Evolutionary conservation across 2,329 filamentous ascomycete genomes (phyloP).

Genomic region (Colletotrichum sp.): DNA sequence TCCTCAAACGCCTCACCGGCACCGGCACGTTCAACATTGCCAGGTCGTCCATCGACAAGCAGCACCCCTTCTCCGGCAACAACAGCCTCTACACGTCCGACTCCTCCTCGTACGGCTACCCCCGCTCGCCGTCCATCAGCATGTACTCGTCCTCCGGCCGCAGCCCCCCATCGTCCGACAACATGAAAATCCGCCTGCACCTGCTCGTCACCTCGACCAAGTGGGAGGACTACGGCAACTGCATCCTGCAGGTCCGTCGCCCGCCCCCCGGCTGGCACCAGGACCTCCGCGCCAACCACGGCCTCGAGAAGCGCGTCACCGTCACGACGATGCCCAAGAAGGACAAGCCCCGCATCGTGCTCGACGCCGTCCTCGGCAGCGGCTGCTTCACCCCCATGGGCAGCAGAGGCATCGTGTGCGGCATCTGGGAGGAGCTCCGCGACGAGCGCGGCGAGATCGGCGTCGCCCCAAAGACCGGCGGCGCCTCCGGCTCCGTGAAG

Average conservation of each 20-base stretch:
- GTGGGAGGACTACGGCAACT: constrained; percentile 92
- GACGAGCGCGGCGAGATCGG: constrained; percentile 64
- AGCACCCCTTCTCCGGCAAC: constrained; percentile 52
- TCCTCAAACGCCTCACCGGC: constrained; percentile 78
- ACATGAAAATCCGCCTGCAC: constrained; percentile 87
- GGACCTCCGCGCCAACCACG: constrained; percentile 64
- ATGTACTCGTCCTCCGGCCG: constrained; percentile 55
- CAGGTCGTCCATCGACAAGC: constrained; percentile 73
- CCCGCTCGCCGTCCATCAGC: constrained; percentile 63
- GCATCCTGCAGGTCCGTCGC: constrained; percentile 79
- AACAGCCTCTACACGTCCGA: constrained; percentile 67
- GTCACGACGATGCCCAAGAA: constrained; percentile 74
- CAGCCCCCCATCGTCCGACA: constrained; percentile 70
- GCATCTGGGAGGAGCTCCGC: constrained; percentile 81
- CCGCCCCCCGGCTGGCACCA: constrained; percentile 68
- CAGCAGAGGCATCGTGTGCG: constrained; percentile 84
- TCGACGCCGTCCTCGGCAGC: constrained; percentile 86
- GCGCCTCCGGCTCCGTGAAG: constrained; percentile 58
- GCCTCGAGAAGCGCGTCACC: constrained; percentile 84
- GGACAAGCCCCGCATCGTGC: constrained; percentile 64
- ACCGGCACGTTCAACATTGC: constrained; percentile 81
- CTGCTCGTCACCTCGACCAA: constrained; percentile 76
- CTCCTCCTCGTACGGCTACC: constrained; percentile 54
- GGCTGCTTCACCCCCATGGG: constrained; percentile 86
- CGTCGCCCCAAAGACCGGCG: constrained; percentile 54